Base-by-base conservation (phyloP, 768 basidiomycete genomes). In the Leucosporidium creatinivorum region DNA sequence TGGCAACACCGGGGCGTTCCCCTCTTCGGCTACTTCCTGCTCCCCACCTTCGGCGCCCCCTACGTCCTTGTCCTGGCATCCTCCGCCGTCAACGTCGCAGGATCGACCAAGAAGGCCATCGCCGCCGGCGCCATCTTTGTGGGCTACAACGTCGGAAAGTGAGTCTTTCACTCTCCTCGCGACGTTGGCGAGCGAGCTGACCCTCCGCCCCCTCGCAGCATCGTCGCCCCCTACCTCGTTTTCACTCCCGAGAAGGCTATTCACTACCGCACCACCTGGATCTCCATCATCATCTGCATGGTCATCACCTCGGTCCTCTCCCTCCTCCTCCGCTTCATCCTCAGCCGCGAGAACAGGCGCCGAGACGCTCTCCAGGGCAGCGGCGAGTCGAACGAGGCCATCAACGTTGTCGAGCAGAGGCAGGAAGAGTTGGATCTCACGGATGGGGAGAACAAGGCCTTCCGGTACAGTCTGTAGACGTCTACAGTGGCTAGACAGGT, bases 321-420 rank as follows among this genome's bases (percentile, higher is more conserved):
- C 82, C 73, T 89, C 85, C 67, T 88, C 86, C 30, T 70, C 23
- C 50, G 69, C 54, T 25, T 60, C 55, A 25, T 60, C 36, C n/a
- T 63, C 44, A 4, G 15, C 7, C 47, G 58, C 23, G 68, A 69
- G 56, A 69, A 69, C 51, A 21, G 28, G 9, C 23, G 26, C 7
- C 57, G 63, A 15, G 63, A 65, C 49, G 63, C 63, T n/a, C 49
- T 26, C 25, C 36, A 25, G 26, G 18, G 2, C 3, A 31, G 9
- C 23, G 12, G 28, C 31, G 55, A 31, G 28, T n/a, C 15, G 55
- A 49, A 21, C 44, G 33, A 4, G 49, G 33, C 30, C 39, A 30
- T 36, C 61, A 30, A 57, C 44, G 10, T 7, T 7, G 58, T 56
- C 26, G 47, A 28, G 19, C 44, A 58, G 56, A 30, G 50, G 21